These are phyloP conservation scores for Xanthoparmelia taractica DNA, from an alignment of 495 filamentous ascomycete genomes.

Conservation along the genomic window DNA sequence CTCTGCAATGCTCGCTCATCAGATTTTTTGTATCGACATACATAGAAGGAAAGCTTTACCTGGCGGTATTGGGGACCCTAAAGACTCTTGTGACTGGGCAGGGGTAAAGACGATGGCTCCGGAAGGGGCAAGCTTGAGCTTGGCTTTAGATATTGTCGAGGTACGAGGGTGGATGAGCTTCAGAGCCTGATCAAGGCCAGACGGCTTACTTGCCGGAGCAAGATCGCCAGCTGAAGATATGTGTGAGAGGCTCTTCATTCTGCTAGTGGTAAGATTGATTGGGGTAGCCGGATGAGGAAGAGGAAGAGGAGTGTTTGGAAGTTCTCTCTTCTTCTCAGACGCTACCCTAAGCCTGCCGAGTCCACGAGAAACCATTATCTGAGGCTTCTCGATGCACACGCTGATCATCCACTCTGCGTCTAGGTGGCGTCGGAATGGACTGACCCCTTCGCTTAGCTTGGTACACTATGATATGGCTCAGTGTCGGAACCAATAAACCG, in stretches of 20 bases:
- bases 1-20: neutral
- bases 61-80: neutral
- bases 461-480: neutral
- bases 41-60: neutral
- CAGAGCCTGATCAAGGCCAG: neutral
- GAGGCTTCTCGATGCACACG: neutral
- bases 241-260: neutral
- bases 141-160: neutral
- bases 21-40: neutral
- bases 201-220: neutral
- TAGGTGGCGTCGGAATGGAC: neutral
- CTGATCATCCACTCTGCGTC: neutral
- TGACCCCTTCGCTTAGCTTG: neutral
- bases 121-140: slow-evolving; percentile 1
- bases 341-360: neutral
- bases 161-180: neutral
- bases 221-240: neutral
- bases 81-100: neutral
- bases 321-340: neutral
- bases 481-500: neutral
- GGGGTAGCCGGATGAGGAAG: neutral
- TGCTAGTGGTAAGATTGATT: neutral
- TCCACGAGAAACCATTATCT: neutral
- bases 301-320: neutral
- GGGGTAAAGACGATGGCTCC: slow-evolving; percentile 5